Conservation (phyloP, 2,329 filamentous ascomycete genomes). For the Periconia digitata region DNA sequence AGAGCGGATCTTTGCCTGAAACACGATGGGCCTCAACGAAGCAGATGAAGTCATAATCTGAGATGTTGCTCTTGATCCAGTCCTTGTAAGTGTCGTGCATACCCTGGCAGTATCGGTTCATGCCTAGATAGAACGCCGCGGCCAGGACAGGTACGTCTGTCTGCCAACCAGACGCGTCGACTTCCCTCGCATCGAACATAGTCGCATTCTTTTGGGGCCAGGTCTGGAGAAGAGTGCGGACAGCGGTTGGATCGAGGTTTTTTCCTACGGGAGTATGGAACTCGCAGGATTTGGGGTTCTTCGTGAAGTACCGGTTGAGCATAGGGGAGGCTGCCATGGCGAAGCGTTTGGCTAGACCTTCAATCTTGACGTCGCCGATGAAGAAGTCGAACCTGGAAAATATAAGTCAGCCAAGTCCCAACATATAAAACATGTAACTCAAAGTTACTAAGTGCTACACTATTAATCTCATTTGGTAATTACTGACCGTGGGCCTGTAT, state of each 20-base stretch:
- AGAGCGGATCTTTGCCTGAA: constrained; percentile 14
- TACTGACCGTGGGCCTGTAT: too few species aligned
- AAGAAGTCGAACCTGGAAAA: constrained; percentile 8
- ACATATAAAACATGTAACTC: too few species aligned
- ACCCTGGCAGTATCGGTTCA: constrained; percentile 14
- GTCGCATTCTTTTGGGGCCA: constrained; percentile 10
- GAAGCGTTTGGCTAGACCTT: constrained; percentile 11
- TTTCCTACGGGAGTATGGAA: constrained; percentile 4
- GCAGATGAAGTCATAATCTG: constrained; percentile 16
- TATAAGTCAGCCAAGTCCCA: too few species aligned
- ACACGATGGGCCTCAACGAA: constrained; percentile 9
- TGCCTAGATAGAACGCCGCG: constrained; percentile 14
- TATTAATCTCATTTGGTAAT: too few species aligned
- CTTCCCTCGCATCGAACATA: constrained; percentile 9
- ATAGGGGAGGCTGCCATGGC: constrained; percentile 17
- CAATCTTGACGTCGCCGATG: constrained; percentile 5
- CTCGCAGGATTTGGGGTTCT: constrained; percentile 6
- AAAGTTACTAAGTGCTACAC: too few species aligned
- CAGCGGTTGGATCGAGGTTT: constrained; percentile 4
- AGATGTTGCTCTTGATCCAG: constrained; percentile 13
- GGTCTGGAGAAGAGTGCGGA: constrained; percentile 7
- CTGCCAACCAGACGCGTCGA: constrained; percentile 3
- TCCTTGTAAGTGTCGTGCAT: constrained; percentile 5
- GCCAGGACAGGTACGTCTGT: constrained; percentile 12
- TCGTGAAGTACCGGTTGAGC: constrained; percentile 11